These are phyloP conservation scores for Hypseocharis bilobata DNA, from an alignment of 441 rosid genomes.

Conservation along the genomic window DNA sequence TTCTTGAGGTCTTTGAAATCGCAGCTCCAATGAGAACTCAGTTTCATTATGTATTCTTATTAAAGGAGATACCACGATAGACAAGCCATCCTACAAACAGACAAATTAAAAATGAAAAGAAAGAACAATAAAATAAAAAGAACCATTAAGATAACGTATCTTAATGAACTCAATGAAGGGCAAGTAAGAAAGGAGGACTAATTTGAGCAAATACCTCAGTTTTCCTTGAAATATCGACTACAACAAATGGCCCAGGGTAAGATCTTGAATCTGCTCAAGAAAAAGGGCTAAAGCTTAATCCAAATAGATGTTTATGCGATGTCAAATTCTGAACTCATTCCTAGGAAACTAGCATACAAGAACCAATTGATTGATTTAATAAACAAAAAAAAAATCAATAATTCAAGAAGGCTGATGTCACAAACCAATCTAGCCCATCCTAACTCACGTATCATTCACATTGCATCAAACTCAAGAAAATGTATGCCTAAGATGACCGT, in stretches of 20 bases:
- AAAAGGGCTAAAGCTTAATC: slow-evolving; percentile 4
- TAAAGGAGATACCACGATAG: slow-evolving; percentile 76
- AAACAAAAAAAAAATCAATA: not conserved
- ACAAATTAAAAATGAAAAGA: slow-evolving; percentile 12
- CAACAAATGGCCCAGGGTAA: slow-evolving; percentile 84
- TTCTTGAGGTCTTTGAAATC: slow-evolving; percentile 63
- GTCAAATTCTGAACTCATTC: slow-evolving; percentile 11
- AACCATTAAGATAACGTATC: not conserved
- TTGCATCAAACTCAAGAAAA: no score
- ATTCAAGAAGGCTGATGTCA: not conserved
- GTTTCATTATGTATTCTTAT: slow-evolving; percentile 81
- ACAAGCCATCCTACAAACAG: slow-evolving; percentile 65
- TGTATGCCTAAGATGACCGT: no score
- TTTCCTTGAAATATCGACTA: slow-evolving; percentile 59
- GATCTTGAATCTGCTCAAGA: slow-evolving; percentile 63
- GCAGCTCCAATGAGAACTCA: slow-evolving; percentile 63
- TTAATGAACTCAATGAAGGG: slow-evolving; percentile 7
- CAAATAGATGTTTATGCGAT: slow-evolving; percentile 4
- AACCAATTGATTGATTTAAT: not conserved
- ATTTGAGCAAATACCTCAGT: slow-evolving; percentile 48
- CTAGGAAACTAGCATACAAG: not conserved
- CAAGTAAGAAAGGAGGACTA: slow-evolving; percentile 3
- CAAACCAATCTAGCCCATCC: no score
- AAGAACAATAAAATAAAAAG: not conserved
- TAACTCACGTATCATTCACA: no score